Conservation (phyloP, 495 filamentous ascomycete genomes). For the Talaromyces ruber region DNA sequence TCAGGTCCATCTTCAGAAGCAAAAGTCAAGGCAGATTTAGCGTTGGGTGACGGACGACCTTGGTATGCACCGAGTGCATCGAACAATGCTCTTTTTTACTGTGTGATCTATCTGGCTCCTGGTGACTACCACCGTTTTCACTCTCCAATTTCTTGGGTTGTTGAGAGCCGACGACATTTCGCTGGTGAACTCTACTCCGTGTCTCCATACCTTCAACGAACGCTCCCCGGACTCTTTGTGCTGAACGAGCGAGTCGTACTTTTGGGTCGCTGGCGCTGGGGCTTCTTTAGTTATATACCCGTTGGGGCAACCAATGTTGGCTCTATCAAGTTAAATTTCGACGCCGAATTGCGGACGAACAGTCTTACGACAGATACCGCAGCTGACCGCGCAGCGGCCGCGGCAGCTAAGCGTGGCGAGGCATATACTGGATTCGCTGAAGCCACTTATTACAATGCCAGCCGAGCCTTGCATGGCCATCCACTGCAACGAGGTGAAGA, state of each 20-base stretch:
- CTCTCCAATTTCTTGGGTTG: conserved; percentile 89
- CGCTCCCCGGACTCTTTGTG: conserved; percentile 87
- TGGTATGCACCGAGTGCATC: conserved; percentile 69
- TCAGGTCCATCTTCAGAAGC: conserved; percentile 62
- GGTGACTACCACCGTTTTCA: conserved; percentile 99
- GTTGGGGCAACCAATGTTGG: conserved; percentile 99
- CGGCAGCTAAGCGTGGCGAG: conserved; percentile 67
- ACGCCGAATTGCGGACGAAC: conserved; percentile 89
- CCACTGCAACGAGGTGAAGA: conserved; percentile 82
- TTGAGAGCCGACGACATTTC: conserved; percentile 85
- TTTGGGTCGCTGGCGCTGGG: conserved; percentile 89
- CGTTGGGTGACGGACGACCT: conserved; percentile 53
- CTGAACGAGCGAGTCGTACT: conserved; percentile 95
- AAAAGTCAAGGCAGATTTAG: conserved; percentile 77
- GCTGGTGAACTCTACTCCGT: conserved; percentile 93
- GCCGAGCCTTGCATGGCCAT: conserved; percentile 68
- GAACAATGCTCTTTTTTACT: conserved; percentile 74
- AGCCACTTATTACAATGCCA: conserved; percentile 78
- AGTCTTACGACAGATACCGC: conserved; percentile 81
- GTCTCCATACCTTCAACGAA: conserved; percentile 86
- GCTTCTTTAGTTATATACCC: conserved; percentile 92
- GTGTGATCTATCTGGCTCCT: conserved; percentile 94
- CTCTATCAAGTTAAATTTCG: conserved; percentile 95
- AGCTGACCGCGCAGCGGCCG: conserved; percentile 71
- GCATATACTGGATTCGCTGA: conserved; percentile 80